These are phyloP conservation scores for Epichloe bromicola DNA, from an alignment of 2,329 filamentous ascomycete species.

Conservation along the genomic window DNA sequence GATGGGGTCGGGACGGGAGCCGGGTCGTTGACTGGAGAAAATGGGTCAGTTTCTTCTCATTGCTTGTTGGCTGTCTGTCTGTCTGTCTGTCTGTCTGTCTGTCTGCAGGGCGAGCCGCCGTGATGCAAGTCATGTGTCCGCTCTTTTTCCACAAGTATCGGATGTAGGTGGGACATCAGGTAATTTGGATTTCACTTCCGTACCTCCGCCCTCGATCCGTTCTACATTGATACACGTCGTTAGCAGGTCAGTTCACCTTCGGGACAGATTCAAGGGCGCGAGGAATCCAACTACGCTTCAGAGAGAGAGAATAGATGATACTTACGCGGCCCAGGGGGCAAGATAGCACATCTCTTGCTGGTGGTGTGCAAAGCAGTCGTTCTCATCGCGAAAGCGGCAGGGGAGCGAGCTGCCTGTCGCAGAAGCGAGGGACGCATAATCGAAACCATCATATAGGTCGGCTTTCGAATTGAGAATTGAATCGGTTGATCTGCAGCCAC, in stretches of 20 bases:
- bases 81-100: too few relatives aligned
- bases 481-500: neutral
- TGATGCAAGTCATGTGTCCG: neutral
- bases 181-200: constrained; percentile 11
- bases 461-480: neutral
- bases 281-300: neutral
- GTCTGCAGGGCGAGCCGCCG: neutral
- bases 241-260: constrained; percentile 23
- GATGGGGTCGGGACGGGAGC: constrained; percentile 58
- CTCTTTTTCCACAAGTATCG: neutral
- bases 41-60: constrained; percentile 2
- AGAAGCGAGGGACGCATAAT: constrained; percentile 41
- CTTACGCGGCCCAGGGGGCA: constrained; percentile 74
- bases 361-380: constrained; percentile 81
- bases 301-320: constrained; percentile 10
- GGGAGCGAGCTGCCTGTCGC: constrained; percentile 31
- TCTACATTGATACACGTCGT: constrained; percentile 37
- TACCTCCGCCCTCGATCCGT: constrained; percentile 64
- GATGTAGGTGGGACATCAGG: neutral
- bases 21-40: constrained; percentile 65
- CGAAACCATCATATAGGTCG: constrained; percentile 36
- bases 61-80: neutral
- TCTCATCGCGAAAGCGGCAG: constrained; percentile 30
- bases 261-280: neutral
- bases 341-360: constrained; percentile 59